Base-by-base conservation (phyloP, 225 moss, liverwort and hornwort species). In the Physcomitrellopsis africana region DNA sequence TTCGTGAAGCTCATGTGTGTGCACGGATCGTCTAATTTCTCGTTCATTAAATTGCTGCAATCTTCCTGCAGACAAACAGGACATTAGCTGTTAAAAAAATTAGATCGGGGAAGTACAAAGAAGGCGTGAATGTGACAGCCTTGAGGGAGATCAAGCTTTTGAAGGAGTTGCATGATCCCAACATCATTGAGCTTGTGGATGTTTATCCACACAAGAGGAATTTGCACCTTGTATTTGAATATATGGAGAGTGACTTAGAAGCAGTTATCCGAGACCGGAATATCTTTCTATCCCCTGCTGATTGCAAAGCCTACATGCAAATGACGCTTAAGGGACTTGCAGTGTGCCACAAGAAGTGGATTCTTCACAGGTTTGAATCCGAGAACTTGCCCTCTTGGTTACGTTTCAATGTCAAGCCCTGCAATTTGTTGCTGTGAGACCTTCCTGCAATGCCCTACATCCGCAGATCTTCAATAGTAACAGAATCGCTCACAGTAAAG, bases 161-260 rank as follows among this genome's bases (percentile, higher is more conserved):
- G 70, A 95, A 95, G 82, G 99, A 99, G 89, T 82, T 99, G 72
- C 89, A 86, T 48, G 95, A 99, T 71, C 99, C 99, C 41, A 93
- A 99, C 72, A 99, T 99, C 74, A 99, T 99, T 73, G 95, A 99
- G 76, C 90, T 99, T 22, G 87, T 99, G 53, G 99, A 99, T 80
- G 99, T 99, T 15, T 99, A 99, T 75, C 99, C 95, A 48, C 99
- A 99, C 83, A 99, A 99, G 86, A 82, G 99, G 83, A 99, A 99
- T 72, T 74, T 99, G 79, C 95, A 99, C 79, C 93, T 99, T 70
- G 99, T 99, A 11, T 99, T 99, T 46, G 95, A 95, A 75, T 99
- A 90, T 57, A 99, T 99, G 99, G 99, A 86, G 67, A 99, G 99
- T 58, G 99, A 99, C 79, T 77, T 95, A 80, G 99, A 99, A 81